Conservation (phyloP, 75 land plant genomes). For the Picea glauca region DNA sequence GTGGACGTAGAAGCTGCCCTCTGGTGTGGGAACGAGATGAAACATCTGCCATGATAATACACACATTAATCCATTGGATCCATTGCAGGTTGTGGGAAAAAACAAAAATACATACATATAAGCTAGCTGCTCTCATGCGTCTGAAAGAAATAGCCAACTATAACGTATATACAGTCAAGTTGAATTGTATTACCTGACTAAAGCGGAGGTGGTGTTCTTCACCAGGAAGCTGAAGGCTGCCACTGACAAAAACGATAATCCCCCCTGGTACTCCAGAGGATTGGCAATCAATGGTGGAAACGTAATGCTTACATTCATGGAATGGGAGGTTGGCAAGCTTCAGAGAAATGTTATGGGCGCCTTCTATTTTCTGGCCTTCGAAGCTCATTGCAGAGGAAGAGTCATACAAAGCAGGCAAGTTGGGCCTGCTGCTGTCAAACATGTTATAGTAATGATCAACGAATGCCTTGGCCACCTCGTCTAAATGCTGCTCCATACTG, state of each 20-base stretch:
- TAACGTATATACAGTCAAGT: too few species aligned
- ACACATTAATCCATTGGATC: too few species aligned
- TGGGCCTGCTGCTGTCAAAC: slow-evolving; percentile 46
- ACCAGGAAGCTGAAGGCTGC: slow-evolving; percentile 58
- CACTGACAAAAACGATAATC: slow-evolving; percentile 67
- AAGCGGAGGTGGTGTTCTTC: slow-evolving; percentile 67
- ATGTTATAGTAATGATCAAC: slow-evolving; percentile 62
- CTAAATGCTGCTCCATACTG: slow-evolving; percentile 20
- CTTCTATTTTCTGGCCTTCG: slow-evolving; percentile 62
- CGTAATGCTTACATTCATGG: slow-evolving; percentile 54
- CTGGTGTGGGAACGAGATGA: slow-evolving; percentile 72
- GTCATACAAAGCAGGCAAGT: slow-evolving; percentile 41
- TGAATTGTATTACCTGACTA: slow-evolving; percentile 47
- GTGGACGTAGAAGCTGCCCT: slow-evolving; percentile 65
- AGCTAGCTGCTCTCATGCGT: too few species aligned
- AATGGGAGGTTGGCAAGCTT: slow-evolving; percentile 55
- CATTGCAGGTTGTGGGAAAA: too few species aligned
- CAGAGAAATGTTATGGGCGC: slow-evolving; percentile 33
- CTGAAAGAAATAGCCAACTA: too few species aligned
- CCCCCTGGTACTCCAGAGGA: slow-evolving; percentile 42
- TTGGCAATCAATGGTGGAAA: slow-evolving; percentile 66
- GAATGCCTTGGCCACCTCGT: slow-evolving; percentile 53
- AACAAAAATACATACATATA: too few species aligned
- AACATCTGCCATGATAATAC: slow-evolving; percentile 51
- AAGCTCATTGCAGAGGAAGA: slow-evolving; percentile 55